Conservation (phyloP, 1,284 basidiomycete genomes). For the Tremellales sp. region DNA sequence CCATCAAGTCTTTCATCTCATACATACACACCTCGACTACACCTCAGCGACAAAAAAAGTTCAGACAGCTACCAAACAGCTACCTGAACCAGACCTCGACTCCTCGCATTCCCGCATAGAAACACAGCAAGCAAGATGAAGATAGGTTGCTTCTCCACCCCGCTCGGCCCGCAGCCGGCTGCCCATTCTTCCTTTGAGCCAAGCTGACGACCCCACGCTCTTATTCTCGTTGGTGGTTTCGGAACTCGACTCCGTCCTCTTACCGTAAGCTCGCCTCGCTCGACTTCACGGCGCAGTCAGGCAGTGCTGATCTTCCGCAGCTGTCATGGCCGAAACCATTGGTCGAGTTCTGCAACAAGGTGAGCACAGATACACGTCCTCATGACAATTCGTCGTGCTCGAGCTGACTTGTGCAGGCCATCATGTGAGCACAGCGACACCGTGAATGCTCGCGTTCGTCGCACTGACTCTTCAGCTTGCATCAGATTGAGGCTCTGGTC, state of each 20-base stretch:
- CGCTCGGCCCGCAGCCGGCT: too few relatives aligned
- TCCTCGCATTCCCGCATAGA: constrained; percentile 1
- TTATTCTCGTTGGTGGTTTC: constrained; percentile 53
- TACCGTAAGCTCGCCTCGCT: constrained; percentile 45
- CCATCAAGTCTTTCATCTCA: neutral
- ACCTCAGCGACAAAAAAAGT: too few relatives aligned
- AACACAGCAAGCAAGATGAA: constrained; percentile 31
- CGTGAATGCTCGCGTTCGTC: neutral
- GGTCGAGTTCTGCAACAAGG: constrained; percentile 54
- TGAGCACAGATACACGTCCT: too few relatives aligned
- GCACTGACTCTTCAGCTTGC: constrained; percentile 40
- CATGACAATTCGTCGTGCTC: neutral
- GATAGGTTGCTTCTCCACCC: constrained; percentile 27
- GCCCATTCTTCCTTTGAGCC: neutral
- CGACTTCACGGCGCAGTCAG: too few relatives aligned
- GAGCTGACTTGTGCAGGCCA: constrained; percentile 30
- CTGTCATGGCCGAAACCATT: constrained; percentile 53
- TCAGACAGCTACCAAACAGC: too few relatives aligned
- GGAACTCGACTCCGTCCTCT: constrained; percentile 54
- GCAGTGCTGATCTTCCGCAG: constrained; percentile 18
- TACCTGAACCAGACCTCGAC: neutral
- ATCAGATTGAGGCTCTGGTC: constrained; percentile 55
- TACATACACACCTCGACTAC: neutral
- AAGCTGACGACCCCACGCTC: constrained; percentile 40
- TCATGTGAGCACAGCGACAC: constrained; percentile 41